Conservation (phyloP, 2,329 filamentous ascomycete species). For the Myrmaecium sp. region DNA sequence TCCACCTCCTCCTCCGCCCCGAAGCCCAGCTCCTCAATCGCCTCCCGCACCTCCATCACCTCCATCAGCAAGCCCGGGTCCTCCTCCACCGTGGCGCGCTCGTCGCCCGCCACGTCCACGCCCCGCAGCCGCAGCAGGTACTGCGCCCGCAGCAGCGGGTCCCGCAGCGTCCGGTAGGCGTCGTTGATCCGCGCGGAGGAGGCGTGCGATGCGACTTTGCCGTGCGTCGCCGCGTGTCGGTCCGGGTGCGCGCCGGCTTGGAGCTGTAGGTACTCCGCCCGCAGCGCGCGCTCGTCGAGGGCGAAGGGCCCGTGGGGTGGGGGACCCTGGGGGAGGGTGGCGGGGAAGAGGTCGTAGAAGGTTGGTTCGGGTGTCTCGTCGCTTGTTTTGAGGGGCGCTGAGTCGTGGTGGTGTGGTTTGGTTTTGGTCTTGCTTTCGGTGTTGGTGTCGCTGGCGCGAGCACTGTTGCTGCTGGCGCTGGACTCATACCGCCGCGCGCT, state of each 20-base stretch:
- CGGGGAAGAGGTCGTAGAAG: constrained; percentile 79
- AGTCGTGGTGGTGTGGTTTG: constrained; percentile 2
- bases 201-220: constrained; percentile 53
- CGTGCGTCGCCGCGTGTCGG: constrained; percentile 32
- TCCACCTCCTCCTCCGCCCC: constrained; percentile 48
- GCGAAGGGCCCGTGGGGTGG: constrained; percentile 63
- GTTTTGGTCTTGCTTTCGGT: constrained; percentile 2
- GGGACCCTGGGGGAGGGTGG: constrained; percentile 57
- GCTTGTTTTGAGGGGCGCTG: constrained; percentile 6
- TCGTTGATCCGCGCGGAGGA: constrained; percentile 76
- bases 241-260: constrained; percentile 68
- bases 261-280: constrained; percentile 70
- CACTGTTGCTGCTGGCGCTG: not conserved
- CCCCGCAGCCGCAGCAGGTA: constrained; percentile 60
- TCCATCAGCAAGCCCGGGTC: constrained; percentile 57
- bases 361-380: constrained; percentile 23
- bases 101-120: constrained; percentile 65
- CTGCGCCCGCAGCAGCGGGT: constrained; percentile 70
- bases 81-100: constrained; percentile 52
- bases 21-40: constrained; percentile 39
- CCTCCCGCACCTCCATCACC: constrained; percentile 56
- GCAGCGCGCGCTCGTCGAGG: constrained; percentile 52
- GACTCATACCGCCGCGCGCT: constrained; percentile 11
- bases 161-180: constrained; percentile 70
- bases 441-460: constrained; percentile 6